Evolutionary conservation across 768 basidiomycete genomes (phyloP).

Genomic region (Pleurotus platypus): DNA sequence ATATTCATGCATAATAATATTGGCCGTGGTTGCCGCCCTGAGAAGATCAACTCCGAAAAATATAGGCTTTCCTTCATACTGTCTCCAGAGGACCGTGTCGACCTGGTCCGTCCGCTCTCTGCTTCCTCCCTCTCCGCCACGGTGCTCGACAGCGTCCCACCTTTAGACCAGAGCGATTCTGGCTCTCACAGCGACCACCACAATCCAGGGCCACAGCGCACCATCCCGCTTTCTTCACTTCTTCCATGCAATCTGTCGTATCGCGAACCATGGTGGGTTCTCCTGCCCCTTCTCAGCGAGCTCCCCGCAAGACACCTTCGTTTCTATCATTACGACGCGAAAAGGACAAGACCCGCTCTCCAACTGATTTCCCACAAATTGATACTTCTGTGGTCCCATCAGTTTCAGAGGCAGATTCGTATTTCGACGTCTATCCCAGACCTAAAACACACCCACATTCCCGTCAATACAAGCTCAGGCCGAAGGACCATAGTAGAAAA

Average conservation of each 20-base stretch:
- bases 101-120: constrained; percentile 7
- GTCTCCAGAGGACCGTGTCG: constrained; percentile 8
- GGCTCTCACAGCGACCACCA: constrained; percentile 1
- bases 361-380: constrained; percentile 14
- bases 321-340: constrained; percentile 54
- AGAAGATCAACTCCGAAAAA: constrained; percentile 6
- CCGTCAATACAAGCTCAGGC: constrained; percentile 29
- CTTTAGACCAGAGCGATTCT: background rate
- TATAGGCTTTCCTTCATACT: constrained; percentile 1
- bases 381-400: constrained; percentile 5
- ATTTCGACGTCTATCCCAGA: constrained; percentile 44
- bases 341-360: constrained; percentile 33
- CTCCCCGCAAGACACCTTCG: constrained; percentile 52
- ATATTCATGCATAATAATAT: background rate
- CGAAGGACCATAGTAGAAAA: constrained; percentile 12
- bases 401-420: constrained; percentile 24
- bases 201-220: background rate
- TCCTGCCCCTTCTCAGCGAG: constrained; percentile 29
- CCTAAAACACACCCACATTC: constrained; percentile 30
- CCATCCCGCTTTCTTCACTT: constrained; percentile 4
- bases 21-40: background rate
- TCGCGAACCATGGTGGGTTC: constrained; percentile 30
- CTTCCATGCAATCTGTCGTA: constrained; percentile 33
- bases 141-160: background rate
- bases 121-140: background rate